Evolutionary conservation across 2,329 filamentous ascomycete genomes (phyloP), one percentile per base, ranked within the genome.

Genomic region (Ophiostoma triangulosporum): DNA sequence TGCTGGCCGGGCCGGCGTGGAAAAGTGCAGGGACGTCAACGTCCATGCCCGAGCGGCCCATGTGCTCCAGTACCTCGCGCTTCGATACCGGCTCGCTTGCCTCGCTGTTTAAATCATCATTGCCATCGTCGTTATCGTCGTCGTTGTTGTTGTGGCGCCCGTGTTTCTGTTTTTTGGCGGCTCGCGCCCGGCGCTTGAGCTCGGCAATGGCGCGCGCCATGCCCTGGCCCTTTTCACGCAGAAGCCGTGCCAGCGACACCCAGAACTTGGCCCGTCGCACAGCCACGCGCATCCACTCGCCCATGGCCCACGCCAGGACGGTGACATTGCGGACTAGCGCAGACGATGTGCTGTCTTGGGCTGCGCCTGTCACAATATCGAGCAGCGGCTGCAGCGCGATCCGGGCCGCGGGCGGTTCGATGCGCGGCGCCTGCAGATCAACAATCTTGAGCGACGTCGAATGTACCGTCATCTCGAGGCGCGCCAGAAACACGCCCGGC

Each of bases 301-400:
- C 74, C 72, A 87, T 80, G 0, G 81, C 82, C 81, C 82, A 87
- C 4, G 75, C 74, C 0, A 83, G 61, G 6, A 81, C 72, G 20
- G 74, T 74, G 0, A 86, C 65, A 56, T 87, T 84, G 33, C 71
- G 70, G 7, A 70, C 68, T 57, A 78, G 66, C 0, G 70, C 70
- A 22, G 51, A 51, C 35, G 36, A 26, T 3, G 36, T 50, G 48
- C 57, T 66, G 14, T 24, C 29, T 14, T 45, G 31, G 45, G 29
- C n/a, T 7, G 12, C 8, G 11, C 50, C 40, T 55, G 9, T 50
- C 5, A 79, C 61, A 49, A 65, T 68, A 1, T 73, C 65, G 3
- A 80, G 58, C 49, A 81, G 82, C 0, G 73, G 66, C 0, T 72
- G 71, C 0, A 88, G 69, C 61, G 87, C 84, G 0, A 68, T 62